A percentile compares a stretch with the other conserved stretches of the same genome.
These are phyloP conservation scores for Pseudoneurospora amorphoporcata DNA, from an alignment of 495 filamentous ascomycete species.

Conservation along the genomic window DNA sequence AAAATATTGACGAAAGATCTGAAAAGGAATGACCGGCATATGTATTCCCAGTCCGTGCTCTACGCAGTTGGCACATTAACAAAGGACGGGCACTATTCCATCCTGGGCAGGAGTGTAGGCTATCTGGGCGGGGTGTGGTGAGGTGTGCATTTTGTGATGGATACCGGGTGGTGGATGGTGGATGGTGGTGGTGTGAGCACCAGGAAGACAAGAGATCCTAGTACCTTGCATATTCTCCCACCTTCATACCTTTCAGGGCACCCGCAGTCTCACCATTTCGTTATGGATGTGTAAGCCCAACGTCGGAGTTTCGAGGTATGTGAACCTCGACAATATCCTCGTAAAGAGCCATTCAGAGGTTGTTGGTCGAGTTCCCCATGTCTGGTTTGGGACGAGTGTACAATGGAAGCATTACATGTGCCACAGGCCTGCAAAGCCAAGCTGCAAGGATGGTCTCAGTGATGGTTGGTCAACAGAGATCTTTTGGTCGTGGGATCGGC, in stretches of 20 bases:
- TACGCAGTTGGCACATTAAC: not conserved
- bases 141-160: not conserved
- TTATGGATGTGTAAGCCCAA: not conserved
- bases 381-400: not conserved
- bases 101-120: not conserved
- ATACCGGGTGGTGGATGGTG: not conserved
- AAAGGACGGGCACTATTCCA: not conserved
- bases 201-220: not conserved
- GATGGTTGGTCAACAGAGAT: not conserved
- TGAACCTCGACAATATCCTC: not conserved
- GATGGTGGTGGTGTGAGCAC: not conserved
- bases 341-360: not conserved
- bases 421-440: not conserved
- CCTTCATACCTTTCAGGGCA: not conserved
- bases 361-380: not conserved
- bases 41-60: constrained; percentile 14
- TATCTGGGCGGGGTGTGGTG: not conserved
- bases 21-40: constrained; percentile 14
- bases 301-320: not conserved
- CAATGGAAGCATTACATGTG: not conserved
- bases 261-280: not conserved
- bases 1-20: constrained; percentile 3
- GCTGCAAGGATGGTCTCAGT: not conserved
- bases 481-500: constrained; percentile 5
- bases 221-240: not conserved